Conservation (phyloP, 148 eudicot species). For the Spergularia bocconei region DNA sequence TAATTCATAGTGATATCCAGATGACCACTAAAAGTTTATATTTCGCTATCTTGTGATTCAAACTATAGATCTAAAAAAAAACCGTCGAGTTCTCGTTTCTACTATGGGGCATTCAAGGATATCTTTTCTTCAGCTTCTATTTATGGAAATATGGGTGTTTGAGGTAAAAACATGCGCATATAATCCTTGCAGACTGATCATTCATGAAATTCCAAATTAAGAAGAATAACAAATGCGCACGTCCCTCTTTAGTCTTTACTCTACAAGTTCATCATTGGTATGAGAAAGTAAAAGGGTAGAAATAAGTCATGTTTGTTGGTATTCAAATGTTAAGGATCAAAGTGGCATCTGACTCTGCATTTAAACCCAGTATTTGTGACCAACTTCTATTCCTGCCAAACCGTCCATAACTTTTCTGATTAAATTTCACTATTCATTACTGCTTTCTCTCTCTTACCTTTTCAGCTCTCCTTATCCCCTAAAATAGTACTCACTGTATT, state of each 20-base stretch:
- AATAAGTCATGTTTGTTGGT: constrained; percentile 3
- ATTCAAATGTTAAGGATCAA: constrained; percentile 21
- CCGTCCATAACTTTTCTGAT: background rate
- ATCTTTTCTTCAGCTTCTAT: background rate
- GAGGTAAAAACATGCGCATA: background rate
- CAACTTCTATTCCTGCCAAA: constrained; percentile 2
- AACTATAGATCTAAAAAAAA: no score
- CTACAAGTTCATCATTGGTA: background rate
- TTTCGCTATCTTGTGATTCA: no score
- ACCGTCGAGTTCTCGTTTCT: no score
- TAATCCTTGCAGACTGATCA: background rate
- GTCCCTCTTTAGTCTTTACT: background rate
- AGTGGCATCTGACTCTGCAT: constrained; percentile 47
- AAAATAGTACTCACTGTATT: background rate
- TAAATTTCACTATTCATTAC: background rate
- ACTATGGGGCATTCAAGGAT: background rate
- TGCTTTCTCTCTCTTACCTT: constrained; percentile 10
- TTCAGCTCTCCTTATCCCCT: constrained; percentile 13
- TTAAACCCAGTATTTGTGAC: constrained; percentile 18
- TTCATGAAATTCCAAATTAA: background rate
- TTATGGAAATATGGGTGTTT: background rate
- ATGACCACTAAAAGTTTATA: no score
- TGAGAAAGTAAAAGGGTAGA: background rate
- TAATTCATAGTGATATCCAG: no score
- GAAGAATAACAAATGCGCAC: background rate